Percentiles rank a stretch among this genome's conserved stretches.
Evolutionary conservation across 2,329 filamentous ascomycete genomes (phyloP).

Genomic region (Onygenales sp.): DNA sequence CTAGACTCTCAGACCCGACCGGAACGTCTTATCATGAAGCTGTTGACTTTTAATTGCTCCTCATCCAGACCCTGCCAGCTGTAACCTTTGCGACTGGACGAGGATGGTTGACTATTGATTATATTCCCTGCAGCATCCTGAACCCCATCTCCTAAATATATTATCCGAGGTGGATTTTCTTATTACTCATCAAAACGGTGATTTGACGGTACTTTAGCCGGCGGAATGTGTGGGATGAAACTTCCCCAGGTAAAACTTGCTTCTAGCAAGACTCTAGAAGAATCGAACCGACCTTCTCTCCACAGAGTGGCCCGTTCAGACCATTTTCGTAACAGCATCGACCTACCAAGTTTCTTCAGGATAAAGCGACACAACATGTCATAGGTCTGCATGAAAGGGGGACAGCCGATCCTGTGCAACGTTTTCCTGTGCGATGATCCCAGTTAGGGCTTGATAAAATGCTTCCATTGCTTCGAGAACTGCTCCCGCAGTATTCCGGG

Average conservation of each 20-base stretch:
- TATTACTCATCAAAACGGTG: background rate
- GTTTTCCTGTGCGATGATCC: background rate
- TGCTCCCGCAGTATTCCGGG: too few species aligned
- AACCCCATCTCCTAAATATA: background rate
- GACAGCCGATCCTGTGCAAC: background rate
- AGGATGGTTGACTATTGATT: background rate
- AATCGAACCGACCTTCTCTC: background rate
- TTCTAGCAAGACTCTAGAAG: conserved; percentile 1
- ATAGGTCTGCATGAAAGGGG: background rate
- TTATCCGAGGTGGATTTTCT: too few species aligned
- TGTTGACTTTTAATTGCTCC: background rate
- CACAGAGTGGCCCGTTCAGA: background rate
- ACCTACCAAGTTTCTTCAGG: background rate
- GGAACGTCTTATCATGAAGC: background rate
- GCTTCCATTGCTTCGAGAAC: background rate
- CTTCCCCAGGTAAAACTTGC: background rate
- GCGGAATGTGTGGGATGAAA: background rate
- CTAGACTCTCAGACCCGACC: too few species aligned
- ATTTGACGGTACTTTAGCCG: background rate
- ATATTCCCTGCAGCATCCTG: background rate
- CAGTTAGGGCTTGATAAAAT: background rate
- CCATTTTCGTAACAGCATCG: background rate
- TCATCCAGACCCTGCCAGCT: background rate
- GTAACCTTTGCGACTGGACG: too few species aligned
- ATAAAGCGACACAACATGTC: background rate